Base-by-base conservation (phyloP, 768 basidiomycete genomes). In the Lentinula guzmanii region DNA sequence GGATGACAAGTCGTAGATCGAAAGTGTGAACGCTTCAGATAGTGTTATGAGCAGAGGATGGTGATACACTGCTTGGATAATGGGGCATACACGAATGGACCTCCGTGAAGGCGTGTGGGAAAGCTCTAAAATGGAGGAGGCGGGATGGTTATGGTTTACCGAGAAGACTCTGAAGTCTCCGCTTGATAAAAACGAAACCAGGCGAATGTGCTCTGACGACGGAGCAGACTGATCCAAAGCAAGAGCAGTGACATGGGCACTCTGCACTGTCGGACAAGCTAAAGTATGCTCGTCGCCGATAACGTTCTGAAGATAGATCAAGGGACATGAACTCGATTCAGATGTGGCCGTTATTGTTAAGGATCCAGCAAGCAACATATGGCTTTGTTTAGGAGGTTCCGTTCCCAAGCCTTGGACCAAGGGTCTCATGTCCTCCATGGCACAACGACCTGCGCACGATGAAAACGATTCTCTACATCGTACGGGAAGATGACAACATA, bases 41-140 rank as follows among this genome's bases (percentile, higher is more conserved):
- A 93, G 76, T 0, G 89, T 85, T 53, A 90, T 79, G 55, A 93
- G 85, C 5, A 93, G 73, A 1, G 90, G 91, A 62, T 92, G 88
- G 65, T 91, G 84, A 67, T 90, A 93, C 7, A 80, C 89, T 13
- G 86, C 88, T 51, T 86, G 86, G 52, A 82, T 77, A 61, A 88
- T 79, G 16, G 78, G 78, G 11, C 78, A 70, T 5, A 70, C 75
- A 50, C 83, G 75, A 4, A 70, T 52, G n/a, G 64, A 74, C 50
- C 76, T 70, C 41, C 73, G 74, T 18, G 65, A 64, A 16, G 86
- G 86, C 42, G 78, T 69, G 68, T 87, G 85, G 13, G 79, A 73
- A 50, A 81, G 70, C 55, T 76, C 78, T 67, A 77, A 75, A 2
- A 72, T 64, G n/a, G 81, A 77, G 24, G 70, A 64, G 8, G 77